Conservation (phyloP, 768 basidiomycete species). For the Hirschioporus abietinus region DNA sequence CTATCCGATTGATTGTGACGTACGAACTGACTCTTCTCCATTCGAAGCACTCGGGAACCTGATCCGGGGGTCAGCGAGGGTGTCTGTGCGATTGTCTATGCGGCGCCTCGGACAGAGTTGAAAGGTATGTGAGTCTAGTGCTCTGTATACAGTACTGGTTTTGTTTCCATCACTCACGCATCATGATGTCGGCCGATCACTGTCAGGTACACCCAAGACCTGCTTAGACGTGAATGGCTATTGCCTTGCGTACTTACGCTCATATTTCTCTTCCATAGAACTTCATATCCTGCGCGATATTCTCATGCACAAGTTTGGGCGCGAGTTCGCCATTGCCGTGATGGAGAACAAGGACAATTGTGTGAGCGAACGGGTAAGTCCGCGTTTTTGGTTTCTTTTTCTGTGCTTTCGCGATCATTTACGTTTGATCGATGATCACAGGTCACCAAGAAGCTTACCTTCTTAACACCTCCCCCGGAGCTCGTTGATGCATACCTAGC, state of each 20-base stretch:
- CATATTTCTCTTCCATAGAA: conserved; percentile 40
- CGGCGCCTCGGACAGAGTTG: conserved; percentile 86
- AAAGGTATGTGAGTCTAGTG: conserved; percentile 51
- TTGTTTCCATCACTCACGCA: too few relatives aligned
- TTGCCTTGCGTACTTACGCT: conserved; percentile 3
- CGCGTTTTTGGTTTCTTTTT: background rate
- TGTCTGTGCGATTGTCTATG: conserved; percentile 82
- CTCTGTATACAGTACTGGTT: background rate
- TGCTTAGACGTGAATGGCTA: background rate
- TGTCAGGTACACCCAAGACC: background rate
- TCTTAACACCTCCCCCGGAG: conserved; percentile 62
- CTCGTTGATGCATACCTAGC: conserved; percentile 84
- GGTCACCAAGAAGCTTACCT: conserved; percentile 70
- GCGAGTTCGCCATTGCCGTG: conserved; percentile 80
- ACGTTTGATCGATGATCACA: conserved; percentile 25
- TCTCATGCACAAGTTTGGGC: conserved; percentile 93
- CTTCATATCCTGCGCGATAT: conserved; percentile 88
- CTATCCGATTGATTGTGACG: background rate
- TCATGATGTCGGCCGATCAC: background rate
- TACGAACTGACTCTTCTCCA: background rate
- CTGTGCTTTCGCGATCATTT: conserved; percentile 5
- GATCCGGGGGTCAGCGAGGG: conserved; percentile 86
- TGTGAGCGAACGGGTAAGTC: conserved; percentile 77
- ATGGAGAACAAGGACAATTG: conserved; percentile 80
- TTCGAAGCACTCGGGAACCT: conserved; percentile 65